phyloP scores from a whole-genome alignment of 2,329 filamentous ascomycete genomes.

The Alternaria sp. region DNA sequence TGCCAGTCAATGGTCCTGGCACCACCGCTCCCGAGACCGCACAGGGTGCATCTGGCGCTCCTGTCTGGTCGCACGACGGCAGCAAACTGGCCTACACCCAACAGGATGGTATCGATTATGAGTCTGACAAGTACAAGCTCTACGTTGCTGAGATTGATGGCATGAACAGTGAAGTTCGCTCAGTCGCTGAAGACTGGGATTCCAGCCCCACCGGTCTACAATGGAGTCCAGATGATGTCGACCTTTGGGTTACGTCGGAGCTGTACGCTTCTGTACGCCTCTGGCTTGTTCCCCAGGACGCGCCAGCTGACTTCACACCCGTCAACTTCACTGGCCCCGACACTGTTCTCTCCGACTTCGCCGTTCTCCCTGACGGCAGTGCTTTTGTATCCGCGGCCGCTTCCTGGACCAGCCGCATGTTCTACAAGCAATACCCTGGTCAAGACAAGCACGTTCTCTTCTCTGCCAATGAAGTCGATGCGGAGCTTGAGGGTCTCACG shows the following conservation, averaged over 20 bases:
- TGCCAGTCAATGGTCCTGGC: constrained; percentile 45
- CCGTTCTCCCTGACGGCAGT: constrained; percentile 66
- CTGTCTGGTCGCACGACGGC: constrained; percentile 78
- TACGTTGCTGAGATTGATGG: constrained; percentile 48
- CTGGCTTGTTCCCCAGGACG: constrained; percentile 68
- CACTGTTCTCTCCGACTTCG: constrained; percentile 52
- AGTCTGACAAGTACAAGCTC: constrained; percentile 74
- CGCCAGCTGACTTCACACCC: constrained; percentile 58
- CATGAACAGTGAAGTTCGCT: constrained; percentile 32
- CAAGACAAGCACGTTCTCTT: constrained; percentile 53
- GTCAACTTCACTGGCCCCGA: constrained; percentile 56
- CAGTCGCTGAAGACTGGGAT: constrained; percentile 47
- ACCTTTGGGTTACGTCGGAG: constrained; percentile 46
- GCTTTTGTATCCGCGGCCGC: constrained; percentile 52
- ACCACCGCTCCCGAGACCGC: constrained; percentile 44
- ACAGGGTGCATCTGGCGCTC: constrained; percentile 71
- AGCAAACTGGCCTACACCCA: constrained; percentile 80
- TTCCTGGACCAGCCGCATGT: constrained; percentile 45
- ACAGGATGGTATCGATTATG: constrained; percentile 70
- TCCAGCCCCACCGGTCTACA: constrained; percentile 37
- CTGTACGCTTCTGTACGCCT: constrained; percentile 53
- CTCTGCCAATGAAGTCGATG: constrained; percentile 71
- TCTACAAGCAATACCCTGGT: constrained; percentile 40
- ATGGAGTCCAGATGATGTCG: constrained; percentile 42
- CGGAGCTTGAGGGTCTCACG: constrained; percentile 71